Base-by-base conservation (phyloP, 148 eudicot species). In the Cornus suecica region DNA sequence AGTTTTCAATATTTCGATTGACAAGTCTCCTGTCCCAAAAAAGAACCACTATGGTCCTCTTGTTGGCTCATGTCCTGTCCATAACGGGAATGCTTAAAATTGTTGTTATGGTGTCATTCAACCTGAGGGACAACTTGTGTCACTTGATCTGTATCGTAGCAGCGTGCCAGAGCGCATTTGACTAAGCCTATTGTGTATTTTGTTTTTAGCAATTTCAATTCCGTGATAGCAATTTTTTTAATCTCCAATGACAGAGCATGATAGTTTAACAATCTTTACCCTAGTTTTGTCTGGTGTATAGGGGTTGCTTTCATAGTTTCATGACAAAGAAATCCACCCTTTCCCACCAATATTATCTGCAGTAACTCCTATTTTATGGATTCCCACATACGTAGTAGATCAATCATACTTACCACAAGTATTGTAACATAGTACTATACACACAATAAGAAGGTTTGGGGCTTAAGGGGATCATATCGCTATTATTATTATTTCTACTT, bases 401-500 rank as follows among this genome's bases (percentile, higher is more conserved):
- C n/a, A n/a, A 58, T 58, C 62, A 6, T 22, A 58, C 3, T 58
- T n/a, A 56, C 61, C 14, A 22, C 6, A 56, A 51, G 4, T 56
- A 22, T 58, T 58, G 54, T 48, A 58, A 1, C 24, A 58, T 58
- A 58, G 23, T 23, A 26, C 24, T 1, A 3, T 25, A 63, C 56
- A 62, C 26, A 26, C 32, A 11, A 8, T 34, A 64, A 64, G 62
- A 65, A n/a, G 5, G 67, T 25, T 25, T 51, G 72, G 52, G 30
- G 29, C 54, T 65, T 45, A 79, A 45, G 69, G 68, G n/a, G 66
- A 75, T 52, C 66, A 22, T 75, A 48, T 70, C 76, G 48, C 79
- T 71, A 72, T 78, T 31, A 28, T 67, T 79, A 75, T 72, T 78
- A 78, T 22, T 70, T 75, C 41, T 79, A 72, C 79, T 64, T 25